phyloP scores from a whole-genome alignment of 192 early-diverging fungal genomes.

The Gonapodya sp. region DNA sequence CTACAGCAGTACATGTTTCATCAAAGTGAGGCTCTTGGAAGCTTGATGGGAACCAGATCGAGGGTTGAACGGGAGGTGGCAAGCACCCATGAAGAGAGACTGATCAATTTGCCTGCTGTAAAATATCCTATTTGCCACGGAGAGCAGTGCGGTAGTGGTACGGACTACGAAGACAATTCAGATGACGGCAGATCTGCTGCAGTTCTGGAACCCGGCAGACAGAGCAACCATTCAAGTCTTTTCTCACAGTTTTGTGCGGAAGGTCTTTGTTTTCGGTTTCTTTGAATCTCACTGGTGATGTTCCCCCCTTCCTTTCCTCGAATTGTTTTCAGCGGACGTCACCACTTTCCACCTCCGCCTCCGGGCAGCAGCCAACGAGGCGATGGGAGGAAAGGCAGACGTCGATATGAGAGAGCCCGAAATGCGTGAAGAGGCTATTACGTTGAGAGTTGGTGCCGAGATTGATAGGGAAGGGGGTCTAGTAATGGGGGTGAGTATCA shows the following conservation, averaged over 20 bases:
- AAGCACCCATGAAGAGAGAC: too few relatives aligned
- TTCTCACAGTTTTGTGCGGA: too few relatives aligned
- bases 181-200: too few relatives aligned
- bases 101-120: too few relatives aligned
- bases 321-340: background rate
- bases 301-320: background rate
- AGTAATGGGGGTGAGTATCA: background rate
- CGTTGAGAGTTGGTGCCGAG: background rate
- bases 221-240: too few relatives aligned
- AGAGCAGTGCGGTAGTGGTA: too few relatives aligned
- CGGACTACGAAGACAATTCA: too few relatives aligned
- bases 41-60: too few relatives aligned
- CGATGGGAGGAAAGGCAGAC: background rate
- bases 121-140: too few relatives aligned
- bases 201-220: too few relatives aligned
- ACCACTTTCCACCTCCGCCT: background rate
- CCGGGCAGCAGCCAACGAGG: background rate
- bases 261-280: background rate
- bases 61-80: too few relatives aligned
- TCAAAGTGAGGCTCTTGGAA: too few relatives aligned
- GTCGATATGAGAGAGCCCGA: background rate
- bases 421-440: background rate
- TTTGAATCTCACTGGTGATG: background rate
- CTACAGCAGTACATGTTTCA: constrained; percentile 27
- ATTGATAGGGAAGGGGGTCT: background rate